These are phyloP conservation scores for Diaporthe sp. DNA, from an alignment of 2,329 filamentous ascomycete genomes.

Conservation along the genomic window DNA sequence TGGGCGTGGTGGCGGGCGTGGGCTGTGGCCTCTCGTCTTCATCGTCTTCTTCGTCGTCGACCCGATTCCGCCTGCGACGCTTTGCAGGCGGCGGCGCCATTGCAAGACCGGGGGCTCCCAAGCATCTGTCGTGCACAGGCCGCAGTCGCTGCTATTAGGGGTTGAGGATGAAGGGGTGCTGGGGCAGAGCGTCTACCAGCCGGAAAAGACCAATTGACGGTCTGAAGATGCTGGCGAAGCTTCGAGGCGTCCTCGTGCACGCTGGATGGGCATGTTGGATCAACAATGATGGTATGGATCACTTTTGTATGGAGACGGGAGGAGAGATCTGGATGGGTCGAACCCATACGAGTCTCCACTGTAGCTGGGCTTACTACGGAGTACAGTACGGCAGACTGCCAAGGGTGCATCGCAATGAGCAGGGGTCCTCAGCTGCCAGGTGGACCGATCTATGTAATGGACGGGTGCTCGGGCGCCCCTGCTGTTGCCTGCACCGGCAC, in stretches of 20 bases:
- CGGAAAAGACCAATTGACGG: neutral
- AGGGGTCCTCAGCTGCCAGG: neutral
- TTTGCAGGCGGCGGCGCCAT: constrained; percentile 73
- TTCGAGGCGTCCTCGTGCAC: neutral
- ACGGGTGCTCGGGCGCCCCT: neutral
- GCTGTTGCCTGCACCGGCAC: neutral
- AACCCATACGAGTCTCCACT: neutral
- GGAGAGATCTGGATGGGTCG: constrained; percentile 10
- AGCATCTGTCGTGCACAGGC: constrained; percentile 37
- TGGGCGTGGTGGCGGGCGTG: constrained; percentile 40
- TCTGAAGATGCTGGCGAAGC: neutral
- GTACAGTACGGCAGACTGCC: neutral
- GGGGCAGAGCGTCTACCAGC: too few species aligned
- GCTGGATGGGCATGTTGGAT: constrained; percentile 1
- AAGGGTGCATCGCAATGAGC: neutral
- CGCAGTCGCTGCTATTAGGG: neutral
- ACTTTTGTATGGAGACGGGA: neutral
- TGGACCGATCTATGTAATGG: neutral
- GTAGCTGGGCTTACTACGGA: neutral
- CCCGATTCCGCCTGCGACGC: constrained; percentile 70
- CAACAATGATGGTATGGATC: constrained; percentile 10
- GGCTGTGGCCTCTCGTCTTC: constrained; percentile 53
- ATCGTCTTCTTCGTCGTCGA: constrained; percentile 65
- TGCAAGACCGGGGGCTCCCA: constrained; percentile 45
- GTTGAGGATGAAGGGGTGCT: neutral